Evolutionary conservation across 2,329 filamentous ascomycete species (phyloP).

Genomic region (Pseudogymnoascus sp.): DNA sequence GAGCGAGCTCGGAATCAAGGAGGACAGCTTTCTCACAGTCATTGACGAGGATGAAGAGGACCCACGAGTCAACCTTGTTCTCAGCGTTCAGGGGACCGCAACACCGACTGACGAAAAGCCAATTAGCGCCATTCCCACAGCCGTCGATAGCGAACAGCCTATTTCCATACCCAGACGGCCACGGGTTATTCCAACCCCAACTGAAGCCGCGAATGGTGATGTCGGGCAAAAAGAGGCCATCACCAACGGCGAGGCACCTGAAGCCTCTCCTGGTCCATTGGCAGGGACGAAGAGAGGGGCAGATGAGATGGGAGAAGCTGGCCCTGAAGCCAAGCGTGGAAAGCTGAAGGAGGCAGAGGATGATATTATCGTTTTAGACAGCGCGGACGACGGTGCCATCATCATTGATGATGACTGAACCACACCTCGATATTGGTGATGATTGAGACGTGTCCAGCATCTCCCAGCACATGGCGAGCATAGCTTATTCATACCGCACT

Average conservation of each 20-base stretch:
- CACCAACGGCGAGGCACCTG: background rate
- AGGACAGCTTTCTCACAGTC: slow-evolving; percentile 70
- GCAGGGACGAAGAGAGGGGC: slow-evolving; percentile 25
- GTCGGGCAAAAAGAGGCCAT: background rate
- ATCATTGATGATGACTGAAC: slow-evolving; percentile 55
- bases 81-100: slow-evolving; percentile 51
- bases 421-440: background rate
- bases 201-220: slow-evolving; percentile 9
- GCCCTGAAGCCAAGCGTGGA: slow-evolving; percentile 20
- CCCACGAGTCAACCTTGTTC: slow-evolving; percentile 69
- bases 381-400: slow-evolving; percentile 49
- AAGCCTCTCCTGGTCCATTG: background rate
- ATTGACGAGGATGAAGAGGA: slow-evolving; percentile 71
- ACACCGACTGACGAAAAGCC: slow-evolving; percentile 40
- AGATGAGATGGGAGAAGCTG: slow-evolving; percentile 17
- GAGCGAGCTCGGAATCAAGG: slow-evolving; percentile 64
- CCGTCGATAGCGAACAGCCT: slow-evolving; percentile 23
- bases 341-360: slow-evolving; percentile 32
- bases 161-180: background rate
- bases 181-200: background rate
- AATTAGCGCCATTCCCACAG: slow-evolving; percentile 33
- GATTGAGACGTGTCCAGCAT: background rate
- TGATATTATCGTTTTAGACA: slow-evolving; percentile 24
- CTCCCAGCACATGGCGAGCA: background rate
- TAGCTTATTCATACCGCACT: slow-evolving; percentile 47